Conservation (phyloP, 2,329 filamentous ascomycete genomes). For the Alternaria brassicae region DNA sequence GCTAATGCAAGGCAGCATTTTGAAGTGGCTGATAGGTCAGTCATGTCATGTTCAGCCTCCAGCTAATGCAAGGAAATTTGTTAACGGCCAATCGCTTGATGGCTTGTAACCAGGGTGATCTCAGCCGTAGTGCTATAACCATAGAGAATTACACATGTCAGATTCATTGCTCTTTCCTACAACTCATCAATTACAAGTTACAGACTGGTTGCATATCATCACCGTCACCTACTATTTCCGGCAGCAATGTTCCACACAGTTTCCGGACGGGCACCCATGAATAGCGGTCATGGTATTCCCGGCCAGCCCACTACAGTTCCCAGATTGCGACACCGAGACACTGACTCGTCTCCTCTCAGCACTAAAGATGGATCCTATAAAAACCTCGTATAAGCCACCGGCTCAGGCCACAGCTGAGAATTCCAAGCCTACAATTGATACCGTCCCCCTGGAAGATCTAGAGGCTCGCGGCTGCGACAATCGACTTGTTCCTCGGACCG, state of each 20-base stretch:
- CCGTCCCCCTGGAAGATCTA: neutral
- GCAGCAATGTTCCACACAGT: neutral
- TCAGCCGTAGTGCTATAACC: neutral
- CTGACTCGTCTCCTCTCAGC: neutral
- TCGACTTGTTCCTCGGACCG: neutral
- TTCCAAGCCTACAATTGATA: neutral
- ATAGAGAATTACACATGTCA: neutral
- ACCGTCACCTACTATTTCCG: neutral
- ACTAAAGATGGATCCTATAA: neutral
- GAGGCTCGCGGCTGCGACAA: neutral
- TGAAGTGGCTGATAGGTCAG: neutral
- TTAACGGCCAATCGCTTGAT: neutral
- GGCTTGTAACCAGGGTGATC: neutral
- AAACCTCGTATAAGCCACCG: neutral
- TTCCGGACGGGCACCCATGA: fast-evolving
- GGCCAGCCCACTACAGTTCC: neutral
- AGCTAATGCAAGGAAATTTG: neutral
- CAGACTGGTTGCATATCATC: neutral
- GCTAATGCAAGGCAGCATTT: neutral
- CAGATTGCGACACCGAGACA: neutral
- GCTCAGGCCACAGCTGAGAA: neutral
- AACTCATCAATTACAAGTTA: neutral
- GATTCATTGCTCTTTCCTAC: neutral
- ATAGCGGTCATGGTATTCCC: neutral
- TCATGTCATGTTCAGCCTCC: neutral